A percentile compares a stretch with the other conserved stretches of the same genome.
phyloP scores from a whole-genome alignment of 148 eudicot species.

The Amaranthus palmeri region DNA sequence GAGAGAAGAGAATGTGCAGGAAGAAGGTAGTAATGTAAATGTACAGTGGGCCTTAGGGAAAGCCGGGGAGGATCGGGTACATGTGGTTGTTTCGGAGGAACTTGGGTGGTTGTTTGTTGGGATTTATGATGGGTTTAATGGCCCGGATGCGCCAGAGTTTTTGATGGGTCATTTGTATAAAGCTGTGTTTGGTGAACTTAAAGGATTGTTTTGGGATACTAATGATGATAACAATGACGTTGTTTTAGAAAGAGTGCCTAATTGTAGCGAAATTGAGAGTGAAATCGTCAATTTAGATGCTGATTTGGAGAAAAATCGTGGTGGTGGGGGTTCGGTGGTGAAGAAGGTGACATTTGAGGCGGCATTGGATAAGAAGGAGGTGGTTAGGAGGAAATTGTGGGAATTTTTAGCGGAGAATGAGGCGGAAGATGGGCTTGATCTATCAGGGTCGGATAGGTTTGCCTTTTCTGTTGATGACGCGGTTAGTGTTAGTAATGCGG shows the following conservation, averaged over 20 bases:
- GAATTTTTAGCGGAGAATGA: conserved; percentile 84
- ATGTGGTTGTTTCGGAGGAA: conserved; percentile 96
- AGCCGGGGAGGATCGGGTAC: conserved; percentile 98
- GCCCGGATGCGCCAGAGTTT: conserved; percentile 98
- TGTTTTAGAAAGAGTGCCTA: background rate
- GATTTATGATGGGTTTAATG: conserved; percentile 98
- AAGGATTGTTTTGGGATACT: conserved; percentile 90
- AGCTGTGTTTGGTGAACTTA: conserved; percentile 65
- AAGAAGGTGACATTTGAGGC: conserved; percentile 74
- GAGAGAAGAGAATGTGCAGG: conserved; percentile 26
- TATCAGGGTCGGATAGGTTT: conserved; percentile 94
- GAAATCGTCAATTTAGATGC: conserved; percentile 12
- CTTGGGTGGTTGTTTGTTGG: conserved; percentile 97
- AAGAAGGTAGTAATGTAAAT: conserved; percentile 65
- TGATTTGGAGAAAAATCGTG: conserved; percentile 15
- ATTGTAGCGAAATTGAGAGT: conserved; percentile 12
- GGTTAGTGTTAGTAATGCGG: conserved; percentile 62
- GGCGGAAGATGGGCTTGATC: conserved; percentile 88
- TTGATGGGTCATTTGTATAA: conserved; percentile 88
- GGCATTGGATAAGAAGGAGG: conserved; percentile 38
- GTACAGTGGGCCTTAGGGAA: conserved; percentile 98
- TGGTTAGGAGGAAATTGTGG: conserved; percentile 74
- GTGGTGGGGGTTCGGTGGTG: conserved; percentile 20
- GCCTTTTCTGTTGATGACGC: conserved; percentile 97
- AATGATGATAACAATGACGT: conserved; percentile 32